Evolutionary conservation across 306 rosid genomes (phyloP).

Genomic region (Malus domestica): ASM211411v1 NC_041793.1:9441001-9441500

Average conservation of each 20-base stretch:
- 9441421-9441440: neutral
- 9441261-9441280: neutral
- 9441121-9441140: too few relatives aligned
- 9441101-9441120: too few relatives aligned
- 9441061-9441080: neutral
- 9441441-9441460: neutral
- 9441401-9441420: neutral
- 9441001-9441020: neutral
- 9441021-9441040: neutral
- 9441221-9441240: neutral
- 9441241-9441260: neutral
- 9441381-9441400: neutral
- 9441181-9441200: neutral
- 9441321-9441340: neutral
- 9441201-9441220: neutral
- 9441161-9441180: neutral
- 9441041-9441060: neutral
- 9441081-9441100: neutral
- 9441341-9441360: neutral
- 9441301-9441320: neutral
- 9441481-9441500: neutral
- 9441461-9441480: neutral
- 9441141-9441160: neutral
- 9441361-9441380: neutral
- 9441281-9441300: neutral